Base-by-base conservation (phyloP, 164 flowering plant genomes). In the Sedum album region DNA sequence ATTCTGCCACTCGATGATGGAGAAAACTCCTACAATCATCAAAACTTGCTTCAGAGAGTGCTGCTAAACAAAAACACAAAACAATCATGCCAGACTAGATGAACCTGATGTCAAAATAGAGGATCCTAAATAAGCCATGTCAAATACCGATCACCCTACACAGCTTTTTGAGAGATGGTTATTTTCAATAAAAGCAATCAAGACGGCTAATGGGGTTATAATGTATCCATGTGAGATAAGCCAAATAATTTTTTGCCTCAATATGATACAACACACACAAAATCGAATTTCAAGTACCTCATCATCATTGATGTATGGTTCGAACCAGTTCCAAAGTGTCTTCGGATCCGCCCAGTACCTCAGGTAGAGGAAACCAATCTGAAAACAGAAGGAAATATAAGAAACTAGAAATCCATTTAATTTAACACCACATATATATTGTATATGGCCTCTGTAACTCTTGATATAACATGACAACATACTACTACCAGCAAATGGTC, bases 341-440 rank as follows among this genome's bases (percentile, higher is more conserved):
- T n/a, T 91, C 46, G 99, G 93, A 74, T 94, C 99, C 36, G 81
- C 99, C 76, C 82, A 89, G 84, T 90, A 91, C 71, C 97, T 76
- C 75, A 94, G 76, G 74, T 94, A 91, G 35, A 94, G 91, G 67
- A 94, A 20, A 6, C n/a, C n/a, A n/a, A n/a, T n/a, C n/a, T n/a
- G n/a, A n/a, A n/a, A n/a, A n/a, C n/a, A n/a, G n/a, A n/a, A 53
- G 30, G 9, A 53, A 9, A 53, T 23, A 53, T 49, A 18, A 20
- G 25, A 53, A 7, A 53, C 23, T 53, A 53, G 11, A 6, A 38
- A 10, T 10, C 41, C 6, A 38, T 10, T 38, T 6, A 38, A 0
- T 38, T 38, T 38, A 38, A 6, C 41, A 1, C 41, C 6, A 38
- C 41, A 38, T 38, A 38, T 38, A 38, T 38, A 38, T n/a, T n/a